These are phyloP conservation scores for Cryptococcus neoformans DNA, from an alignment of 1,284 basidiomycete species.

Conservation along the genomic window DNA sequence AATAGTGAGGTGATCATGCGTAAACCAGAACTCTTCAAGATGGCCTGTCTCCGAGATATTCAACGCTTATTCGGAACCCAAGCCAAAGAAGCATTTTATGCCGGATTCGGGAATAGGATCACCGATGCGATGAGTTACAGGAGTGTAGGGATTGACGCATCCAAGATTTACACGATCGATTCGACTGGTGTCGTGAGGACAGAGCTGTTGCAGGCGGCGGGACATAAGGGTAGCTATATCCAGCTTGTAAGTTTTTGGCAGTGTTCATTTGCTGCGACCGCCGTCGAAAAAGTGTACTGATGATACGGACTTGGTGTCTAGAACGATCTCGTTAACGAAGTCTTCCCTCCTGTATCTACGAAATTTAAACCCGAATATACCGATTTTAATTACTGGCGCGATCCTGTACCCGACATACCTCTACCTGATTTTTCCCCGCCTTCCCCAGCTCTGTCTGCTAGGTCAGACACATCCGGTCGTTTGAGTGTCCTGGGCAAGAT, in stretches of 20 bases:
- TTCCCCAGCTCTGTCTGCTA: constrained; percentile 86
- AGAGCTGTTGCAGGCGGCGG: constrained; percentile 90
- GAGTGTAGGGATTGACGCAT: constrained; percentile 89
- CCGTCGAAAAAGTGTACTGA: constrained; percentile 1
- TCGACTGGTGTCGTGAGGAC: constrained; percentile 95
- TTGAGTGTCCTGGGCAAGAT: constrained; percentile 78
- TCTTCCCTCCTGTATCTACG: constrained; percentile 94
- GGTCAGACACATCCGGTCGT: constrained; percentile 76
- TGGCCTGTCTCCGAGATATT: constrained; percentile 97
- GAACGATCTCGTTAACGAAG: constrained; percentile 98
- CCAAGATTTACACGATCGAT: constrained; percentile 97
- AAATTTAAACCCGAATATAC: constrained; percentile 88
- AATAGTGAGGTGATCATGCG: constrained; percentile 93
- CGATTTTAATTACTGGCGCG: constrained; percentile 97
- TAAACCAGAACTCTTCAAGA: constrained; percentile 99
- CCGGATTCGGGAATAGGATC: constrained; percentile 97
- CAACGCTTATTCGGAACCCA: constrained; percentile 81
- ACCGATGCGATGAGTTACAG: constrained; percentile 97
- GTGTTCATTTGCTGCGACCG: not conserved
- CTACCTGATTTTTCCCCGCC: constrained; percentile 88
- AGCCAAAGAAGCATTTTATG: constrained; percentile 74
- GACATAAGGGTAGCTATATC: constrained; percentile 74
- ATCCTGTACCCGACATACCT: constrained; percentile 69
- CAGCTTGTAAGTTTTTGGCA: constrained; percentile 23
- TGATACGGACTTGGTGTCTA: constrained; percentile 53